Conservation (phyloP, 2,329 filamentous ascomycete genomes). For the Ilyonectria mors-panacis region DNA sequence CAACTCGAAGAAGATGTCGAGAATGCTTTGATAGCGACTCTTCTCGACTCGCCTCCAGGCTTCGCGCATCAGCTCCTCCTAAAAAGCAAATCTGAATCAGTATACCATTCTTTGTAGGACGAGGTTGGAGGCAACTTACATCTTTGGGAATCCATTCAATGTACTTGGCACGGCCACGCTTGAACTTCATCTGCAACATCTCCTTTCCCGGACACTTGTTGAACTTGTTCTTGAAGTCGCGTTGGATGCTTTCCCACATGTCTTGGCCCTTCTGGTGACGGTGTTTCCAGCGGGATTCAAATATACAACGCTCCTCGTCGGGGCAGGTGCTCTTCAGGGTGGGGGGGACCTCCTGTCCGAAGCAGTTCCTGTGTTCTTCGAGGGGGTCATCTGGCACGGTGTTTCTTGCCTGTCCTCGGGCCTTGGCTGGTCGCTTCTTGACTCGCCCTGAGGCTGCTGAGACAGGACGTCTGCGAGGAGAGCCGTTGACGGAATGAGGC, state of each 20-base stretch:
- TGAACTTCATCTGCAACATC: constrained; percentile 70
- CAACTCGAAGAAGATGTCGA: constrained; percentile 62
- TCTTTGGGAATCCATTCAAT: constrained; percentile 64
- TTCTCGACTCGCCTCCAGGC: constrained; percentile 60
- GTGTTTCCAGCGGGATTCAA: constrained; percentile 63
- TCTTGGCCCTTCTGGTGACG: constrained; percentile 66
- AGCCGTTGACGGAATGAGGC: constrained; percentile 44
- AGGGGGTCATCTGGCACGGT: constrained; percentile 40
- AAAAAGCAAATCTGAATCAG: constrained; percentile 25
- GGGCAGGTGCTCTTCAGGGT: constrained; percentile 62
- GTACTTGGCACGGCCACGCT: constrained; percentile 64
- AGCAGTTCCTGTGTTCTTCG: constrained; percentile 55
- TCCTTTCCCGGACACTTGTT: constrained; percentile 60
- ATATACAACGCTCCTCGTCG: constrained; percentile 64
- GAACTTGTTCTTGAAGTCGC: constrained; percentile 57
- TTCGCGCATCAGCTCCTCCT: constrained; percentile 59
- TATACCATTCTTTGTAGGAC: not conserved
- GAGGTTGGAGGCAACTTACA: constrained; percentile 56
- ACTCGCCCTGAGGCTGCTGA: constrained; percentile 43
- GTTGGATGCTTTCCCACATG: constrained; percentile 70
- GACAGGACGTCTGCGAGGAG: constrained; percentile 47
- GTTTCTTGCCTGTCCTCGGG: constrained; percentile 31
- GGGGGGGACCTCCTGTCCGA: constrained; percentile 53
- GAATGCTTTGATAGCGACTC: constrained; percentile 59
- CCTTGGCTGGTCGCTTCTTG: constrained; percentile 47